These are phyloP conservation scores for Serendipita sp. DNA, from an alignment of 768 basidiomycete species.

Conservation along the genomic window DNA sequence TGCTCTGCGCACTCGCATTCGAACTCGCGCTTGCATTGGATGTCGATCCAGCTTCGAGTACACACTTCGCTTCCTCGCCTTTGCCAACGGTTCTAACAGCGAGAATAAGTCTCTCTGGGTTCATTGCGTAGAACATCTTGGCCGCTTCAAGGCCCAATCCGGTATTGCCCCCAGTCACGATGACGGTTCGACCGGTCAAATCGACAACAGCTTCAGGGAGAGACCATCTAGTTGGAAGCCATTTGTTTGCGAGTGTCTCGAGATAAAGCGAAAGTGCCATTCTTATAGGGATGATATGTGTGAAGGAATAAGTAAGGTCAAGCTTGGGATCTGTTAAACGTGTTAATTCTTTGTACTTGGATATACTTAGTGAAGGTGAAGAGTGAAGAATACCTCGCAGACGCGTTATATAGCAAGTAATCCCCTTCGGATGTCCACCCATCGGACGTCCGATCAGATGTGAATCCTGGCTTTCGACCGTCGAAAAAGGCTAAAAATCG, in stretches of 20 bases:
- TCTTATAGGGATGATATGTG: no score
- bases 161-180: constrained; percentile 11
- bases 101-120: constrained; percentile 19
- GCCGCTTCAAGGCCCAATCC: constrained; percentile 12
- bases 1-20: background rate
- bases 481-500: no score
- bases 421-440: no score
- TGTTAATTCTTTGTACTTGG: no score
- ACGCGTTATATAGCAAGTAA: no score
- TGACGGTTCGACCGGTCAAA: constrained; percentile 11
- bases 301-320: no score
- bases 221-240: background rate
- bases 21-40: no score
- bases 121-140: constrained; percentile 21
- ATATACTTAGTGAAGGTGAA: no score
- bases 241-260: constrained; percentile 5
- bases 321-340: no score
- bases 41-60: background rate
- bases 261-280: background rate
- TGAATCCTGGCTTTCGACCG: no score
- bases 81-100: constrained; percentile 21
- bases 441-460: no score
- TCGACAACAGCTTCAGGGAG: background rate
- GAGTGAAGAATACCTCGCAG: no score
- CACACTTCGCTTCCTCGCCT: constrained; percentile 13